Percentiles rank a stretch among this genome's conserved stretches.
Conservation (phyloP, 768 basidiomycete species). For the Tylopilus cervinicoccineus region DNA sequence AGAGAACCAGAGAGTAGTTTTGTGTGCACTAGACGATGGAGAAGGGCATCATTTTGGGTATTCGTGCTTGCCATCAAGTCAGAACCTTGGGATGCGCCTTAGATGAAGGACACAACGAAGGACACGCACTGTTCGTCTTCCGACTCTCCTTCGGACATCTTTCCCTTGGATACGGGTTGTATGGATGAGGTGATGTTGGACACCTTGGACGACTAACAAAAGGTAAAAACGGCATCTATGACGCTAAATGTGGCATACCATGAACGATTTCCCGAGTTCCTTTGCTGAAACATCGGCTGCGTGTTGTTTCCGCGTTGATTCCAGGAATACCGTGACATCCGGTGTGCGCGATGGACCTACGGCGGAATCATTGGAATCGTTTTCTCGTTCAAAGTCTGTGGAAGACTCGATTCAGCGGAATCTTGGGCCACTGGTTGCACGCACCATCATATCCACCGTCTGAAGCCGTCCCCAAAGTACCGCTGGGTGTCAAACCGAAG, state of each 20-base stretch:
- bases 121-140: conserved; percentile 52
- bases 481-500: conserved; percentile 17
- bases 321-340: conserved; percentile 58
- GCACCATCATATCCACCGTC: conserved; percentile 21
- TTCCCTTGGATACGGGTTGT: conserved; percentile 12
- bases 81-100: background rate
- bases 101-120: background rate
- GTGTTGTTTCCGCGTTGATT: conserved; percentile 25
- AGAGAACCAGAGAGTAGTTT: conserved; percentile 72
- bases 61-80: conserved; percentile 50
- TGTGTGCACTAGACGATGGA: conserved; percentile 79
- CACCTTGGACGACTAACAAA: conserved; percentile 70
- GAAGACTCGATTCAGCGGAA: background rate
- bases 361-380: conserved; percentile 39
- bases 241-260: conserved; percentile 45
- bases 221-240: background rate
- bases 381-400: conserved; percentile 40
- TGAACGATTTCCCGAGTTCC: conserved; percentile 62
- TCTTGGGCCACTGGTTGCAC: background rate
- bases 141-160: conserved; percentile 35
- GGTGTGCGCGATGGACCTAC: conserved; percentile 33
- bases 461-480: conserved; percentile 5
- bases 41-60: conserved; percentile 69
- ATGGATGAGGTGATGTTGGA: conserved; percentile 45
- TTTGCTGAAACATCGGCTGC: conserved; percentile 27